Conservation (phyloP, 2,329 filamentous ascomycete species). For the Fusarium tuaranense region DNA sequence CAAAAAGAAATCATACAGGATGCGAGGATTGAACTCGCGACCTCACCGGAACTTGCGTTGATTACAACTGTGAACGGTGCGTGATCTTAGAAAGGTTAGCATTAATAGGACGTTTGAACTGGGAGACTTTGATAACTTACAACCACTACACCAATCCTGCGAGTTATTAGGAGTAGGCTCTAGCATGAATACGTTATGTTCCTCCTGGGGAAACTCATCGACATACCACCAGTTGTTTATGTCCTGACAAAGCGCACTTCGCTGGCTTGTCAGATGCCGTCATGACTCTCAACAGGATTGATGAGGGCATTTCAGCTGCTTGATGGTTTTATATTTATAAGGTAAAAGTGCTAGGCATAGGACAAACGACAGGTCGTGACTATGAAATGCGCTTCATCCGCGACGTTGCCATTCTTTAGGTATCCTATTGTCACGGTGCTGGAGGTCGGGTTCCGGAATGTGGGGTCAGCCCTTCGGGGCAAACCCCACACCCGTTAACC, state of each 20-base stretch:
- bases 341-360: not conserved
- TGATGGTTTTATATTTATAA: not conserved
- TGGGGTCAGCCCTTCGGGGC: not conserved
- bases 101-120: no score
- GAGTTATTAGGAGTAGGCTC: not conserved
- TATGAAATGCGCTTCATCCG: not conserved
- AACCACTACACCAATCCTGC: constrained; percentile 14
- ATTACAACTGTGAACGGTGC: constrained; percentile 7
- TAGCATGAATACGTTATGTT: not conserved
- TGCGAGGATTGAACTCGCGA: constrained; percentile 24
- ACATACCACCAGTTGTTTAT: not conserved
- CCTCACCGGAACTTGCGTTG: constrained; percentile 9
- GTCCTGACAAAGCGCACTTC: not conserved
- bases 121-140: not conserved
- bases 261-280: not conserved
- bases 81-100: not conserved
- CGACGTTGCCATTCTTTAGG: not conserved
- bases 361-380: not conserved
- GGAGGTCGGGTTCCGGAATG: not conserved
- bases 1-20: constrained; percentile 7
- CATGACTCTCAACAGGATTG: not conserved
- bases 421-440: not conserved
- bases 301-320: not conserved
- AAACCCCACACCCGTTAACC: not conserved
- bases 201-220: not conserved